These are phyloP conservation scores for Conidiobolus incongruus DNA, from an alignment of 371 early-diverging fungal species.

Conservation along the genomic window DNA sequence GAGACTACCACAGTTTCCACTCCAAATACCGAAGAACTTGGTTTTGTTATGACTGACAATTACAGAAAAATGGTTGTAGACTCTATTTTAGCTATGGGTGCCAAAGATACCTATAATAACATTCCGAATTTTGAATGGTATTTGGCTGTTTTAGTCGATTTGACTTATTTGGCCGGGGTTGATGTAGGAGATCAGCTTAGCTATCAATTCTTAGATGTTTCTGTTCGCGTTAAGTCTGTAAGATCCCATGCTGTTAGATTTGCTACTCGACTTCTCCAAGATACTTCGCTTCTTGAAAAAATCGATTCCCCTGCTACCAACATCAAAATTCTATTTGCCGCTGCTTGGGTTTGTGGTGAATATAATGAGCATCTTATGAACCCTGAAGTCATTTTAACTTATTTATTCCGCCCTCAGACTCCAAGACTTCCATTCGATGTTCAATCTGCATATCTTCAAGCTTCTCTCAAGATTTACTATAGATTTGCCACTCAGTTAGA, in stretches of 20 bases:
- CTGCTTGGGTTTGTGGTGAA: conserved; percentile 82
- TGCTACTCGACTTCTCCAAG: conserved; percentile 26
- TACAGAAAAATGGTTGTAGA: conserved; percentile 62
- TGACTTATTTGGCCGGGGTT: conserved; percentile 47
- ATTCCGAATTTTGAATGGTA: conserved; percentile 93
- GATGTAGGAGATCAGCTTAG: conserved; percentile 41
- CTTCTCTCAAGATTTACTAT: conserved; percentile 44
- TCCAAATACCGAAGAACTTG: conserved; percentile 7
- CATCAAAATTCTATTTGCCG: conserved; percentile 53
- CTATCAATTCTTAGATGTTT: conserved; percentile 67
- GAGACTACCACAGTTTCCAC: conserved; percentile 2
- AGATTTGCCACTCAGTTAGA: conserved; percentile 32
- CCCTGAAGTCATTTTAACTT: too few species aligned
- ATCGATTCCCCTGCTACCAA: conserved; percentile 35
- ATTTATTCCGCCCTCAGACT: too few species aligned
- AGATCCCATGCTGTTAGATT: conserved; percentile 42
- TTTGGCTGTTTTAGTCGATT: conserved; percentile 47
- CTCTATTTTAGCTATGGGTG: conserved; percentile 60
- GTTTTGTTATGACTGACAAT: conserved; percentile 3
- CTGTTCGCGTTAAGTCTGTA: conserved; percentile 68
- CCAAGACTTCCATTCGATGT: too few species aligned
- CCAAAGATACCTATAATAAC: conserved; percentile 56
- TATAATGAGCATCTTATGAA: conserved; percentile 25
- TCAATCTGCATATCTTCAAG: conserved; percentile 48
- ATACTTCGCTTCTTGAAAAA: conserved; percentile 32